phyloP scores from a whole-genome alignment of 495 filamentous ascomycete genomes.

The Xylaria bambusicola region DNA sequence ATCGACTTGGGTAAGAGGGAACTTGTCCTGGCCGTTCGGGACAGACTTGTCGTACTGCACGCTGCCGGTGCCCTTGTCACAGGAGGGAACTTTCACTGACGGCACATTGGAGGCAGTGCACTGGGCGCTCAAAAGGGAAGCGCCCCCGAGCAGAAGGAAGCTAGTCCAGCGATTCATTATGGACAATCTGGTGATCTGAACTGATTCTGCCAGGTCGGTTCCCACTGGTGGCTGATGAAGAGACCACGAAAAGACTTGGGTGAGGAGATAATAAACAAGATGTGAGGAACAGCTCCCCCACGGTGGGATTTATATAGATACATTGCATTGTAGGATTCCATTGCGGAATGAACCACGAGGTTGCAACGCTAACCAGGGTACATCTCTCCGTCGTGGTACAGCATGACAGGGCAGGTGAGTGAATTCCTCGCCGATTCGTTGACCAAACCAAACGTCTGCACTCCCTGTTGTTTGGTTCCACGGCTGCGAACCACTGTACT shows the following conservation, averaged over 20 bases:
- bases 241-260: not conserved
- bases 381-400: conserved; percentile 3
- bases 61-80: conserved; percentile 28
- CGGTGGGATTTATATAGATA: conserved; percentile 1
- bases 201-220: not conserved
- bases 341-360: not conserved
- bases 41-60: conserved; percentile 33
- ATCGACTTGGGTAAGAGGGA: conserved; percentile 35
- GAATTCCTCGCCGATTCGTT: not conserved
- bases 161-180: conserved; percentile 11
- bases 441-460: not conserved
- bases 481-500: no score
- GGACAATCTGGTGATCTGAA: not conserved
- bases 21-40: conserved; percentile 23
- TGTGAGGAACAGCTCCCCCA: not conserved
- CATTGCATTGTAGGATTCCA: conserved; percentile 2
- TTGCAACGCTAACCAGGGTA: conserved; percentile 9
- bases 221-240: not conserved
- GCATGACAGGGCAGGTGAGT: not conserved
- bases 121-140: conserved; percentile 6
- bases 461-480: not conserved
- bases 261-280: not conserved
- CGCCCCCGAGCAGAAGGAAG: conserved; percentile 13
- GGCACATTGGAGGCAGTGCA: conserved; percentile 16
- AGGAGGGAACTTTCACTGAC: conserved; percentile 28